Conservation (phyloP, 179 eudicot species). For the Spergularia azorica region DNA sequence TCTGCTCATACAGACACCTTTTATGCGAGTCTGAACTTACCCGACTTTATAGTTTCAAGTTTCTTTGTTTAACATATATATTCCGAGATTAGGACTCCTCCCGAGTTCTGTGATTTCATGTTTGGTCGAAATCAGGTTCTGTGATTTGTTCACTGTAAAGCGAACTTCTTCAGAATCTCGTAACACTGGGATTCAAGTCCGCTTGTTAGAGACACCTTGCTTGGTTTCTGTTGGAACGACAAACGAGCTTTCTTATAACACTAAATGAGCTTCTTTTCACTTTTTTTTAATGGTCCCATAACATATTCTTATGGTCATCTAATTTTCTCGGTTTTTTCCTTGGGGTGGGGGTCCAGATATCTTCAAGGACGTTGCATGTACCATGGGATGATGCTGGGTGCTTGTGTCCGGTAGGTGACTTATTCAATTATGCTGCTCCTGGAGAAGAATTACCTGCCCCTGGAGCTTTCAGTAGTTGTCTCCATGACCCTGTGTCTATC, state of each 20-base stretch:
- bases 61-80: neutral
- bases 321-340: neutral
- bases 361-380: slow-evolving; percentile 89
- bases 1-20: too few relatives aligned
- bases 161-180: neutral
- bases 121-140: neutral
- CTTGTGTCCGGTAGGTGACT: slow-evolving; percentile 94
- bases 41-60: neutral
- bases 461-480: slow-evolving; percentile 23
- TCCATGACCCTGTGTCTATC: slow-evolving; percentile 28
- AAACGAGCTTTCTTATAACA: neutral
- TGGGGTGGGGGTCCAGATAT: slow-evolving; percentile 46
- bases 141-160: neutral
- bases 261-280: neutral
- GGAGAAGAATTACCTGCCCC: slow-evolving; percentile 54
- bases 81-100: neutral
- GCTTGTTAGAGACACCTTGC: neutral
- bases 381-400: slow-evolving; percentile 97
- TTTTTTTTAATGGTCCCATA: neutral
- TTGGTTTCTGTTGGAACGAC: neutral
- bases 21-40: neutral
- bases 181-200: neutral
- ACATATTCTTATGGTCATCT: neutral
- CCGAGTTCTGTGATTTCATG: neutral
- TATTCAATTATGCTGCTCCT: slow-evolving; percentile 89